Evolutionary conservation across 1,284 basidiomycete genomes (phyloP), one percentile per base, ranked within the genome.

Genomic region (Pholiota adiposa): DNA sequence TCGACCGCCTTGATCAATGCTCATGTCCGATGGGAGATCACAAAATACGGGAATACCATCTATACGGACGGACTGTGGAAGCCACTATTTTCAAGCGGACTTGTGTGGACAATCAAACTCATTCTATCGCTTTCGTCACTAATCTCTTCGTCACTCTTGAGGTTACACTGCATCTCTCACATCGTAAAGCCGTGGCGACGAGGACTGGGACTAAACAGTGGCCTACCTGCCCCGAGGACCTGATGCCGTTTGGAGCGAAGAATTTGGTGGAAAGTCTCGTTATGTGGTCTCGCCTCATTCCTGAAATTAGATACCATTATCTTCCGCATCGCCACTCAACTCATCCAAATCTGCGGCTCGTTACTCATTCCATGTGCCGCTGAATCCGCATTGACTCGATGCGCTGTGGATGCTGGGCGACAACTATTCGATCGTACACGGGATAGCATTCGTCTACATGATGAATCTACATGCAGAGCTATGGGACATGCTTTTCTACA

Each of bases 201-300:
- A 36, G 54, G 14, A 41, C 34, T 14, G n/a, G n/a, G n/a, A 31
- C 57, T 12, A 36, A 23, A 34, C 31, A 36, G 16, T 63, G 61
- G 61, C 61, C 61, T 23, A 59, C 43, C 5, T 46, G 49, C n/a
- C 58, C 58, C 19, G 34, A 50, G 21, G 61, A 59, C 40, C 54
- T 63, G 9, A 56, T 63, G 34, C 61, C 54, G 11, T 59, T 56
- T 34, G 61, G 61, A 25, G 40, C 54, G 16, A n/a, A n/a, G n/a
- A n/a, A n/a, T n/a, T 51, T 63, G 4, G 34, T 59, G 6, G 50
- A 59, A 6, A 56, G 48, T 18, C 21, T 62, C 40, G 43, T 56
- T 16, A 27, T 52, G 19, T 58, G 57, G 60, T 55, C 54, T 33
- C 58, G 50, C 21, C 41, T 56, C 40, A 48, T 62, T 36, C 50